Percentiles rank a stretch among this genome's conserved stretches.
Evolutionary conservation across 164 flowering plant genomes (phyloP).

Genomic region (Aristolochia fimbriata): DNA sequence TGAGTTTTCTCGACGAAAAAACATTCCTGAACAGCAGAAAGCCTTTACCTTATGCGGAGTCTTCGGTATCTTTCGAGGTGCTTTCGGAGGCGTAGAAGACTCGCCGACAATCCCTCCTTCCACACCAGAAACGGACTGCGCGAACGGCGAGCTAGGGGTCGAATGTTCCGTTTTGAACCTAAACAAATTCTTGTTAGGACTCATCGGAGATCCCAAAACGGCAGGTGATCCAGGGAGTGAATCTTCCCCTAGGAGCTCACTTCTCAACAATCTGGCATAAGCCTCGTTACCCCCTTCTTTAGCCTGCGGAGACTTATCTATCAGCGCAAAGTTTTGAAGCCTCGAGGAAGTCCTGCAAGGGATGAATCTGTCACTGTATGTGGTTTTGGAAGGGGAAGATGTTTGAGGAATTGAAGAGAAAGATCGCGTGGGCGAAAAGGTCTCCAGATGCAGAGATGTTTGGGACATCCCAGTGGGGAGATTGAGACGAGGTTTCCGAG

Average conservation of each 20-base stretch:
- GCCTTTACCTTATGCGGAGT: conserved; percentile 80
- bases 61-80: conserved; percentile 81
- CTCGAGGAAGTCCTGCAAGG: conserved; percentile 94
- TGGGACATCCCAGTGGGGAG: conserved; percentile 81
- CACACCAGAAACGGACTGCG: conserved; percentile 52
- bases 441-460: conserved; percentile 51
- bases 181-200: conserved; percentile 83
- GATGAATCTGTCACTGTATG: conserved; percentile 85
- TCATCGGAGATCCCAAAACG: conserved; percentile 62
- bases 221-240: conserved; percentile 56
- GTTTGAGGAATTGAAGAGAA: conserved; percentile 36
- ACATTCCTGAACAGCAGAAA: too few species aligned
- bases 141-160: conserved; percentile 58
- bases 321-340: conserved; percentile 71
- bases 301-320: conserved; percentile 71
- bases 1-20: too few species aligned
- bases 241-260: conserved; percentile 87
- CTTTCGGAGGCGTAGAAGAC: conserved; percentile 68
- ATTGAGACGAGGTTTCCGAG: conserved; percentile 58
- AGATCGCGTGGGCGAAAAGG: conserved; percentile 23
- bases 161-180: conserved; percentile 81
- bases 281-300: conserved; percentile 82
- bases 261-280: conserved; percentile 57
- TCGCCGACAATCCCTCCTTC: conserved; percentile 42
- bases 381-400: conserved; percentile 46